Evolutionary conservation across 306 rosid genomes (phyloP), one percentile per base, ranked within the genome.

Genomic region (Dryas octopetala): DNA sequence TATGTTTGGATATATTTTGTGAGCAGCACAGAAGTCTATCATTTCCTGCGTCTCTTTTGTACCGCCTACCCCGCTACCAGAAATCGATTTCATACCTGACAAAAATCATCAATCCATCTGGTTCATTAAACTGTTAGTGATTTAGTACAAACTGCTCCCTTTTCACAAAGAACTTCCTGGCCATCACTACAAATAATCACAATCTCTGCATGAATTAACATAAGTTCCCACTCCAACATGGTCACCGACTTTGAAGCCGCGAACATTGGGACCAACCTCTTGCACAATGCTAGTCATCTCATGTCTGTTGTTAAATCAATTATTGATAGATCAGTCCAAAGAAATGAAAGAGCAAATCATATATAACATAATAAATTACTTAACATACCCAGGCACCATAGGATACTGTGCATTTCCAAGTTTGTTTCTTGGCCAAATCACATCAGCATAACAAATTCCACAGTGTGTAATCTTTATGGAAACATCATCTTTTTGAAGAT

Each of bases 161-260:
- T 88, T 6, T 7, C 44, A 76, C 98, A 91, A 53, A 66, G 57
- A 74, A 70, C 10, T 77, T 91, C 97, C 14, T 41, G 45, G n/a
- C 75, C 66, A 9, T 89, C 90, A 7, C 73, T 75, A 79, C 98
- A n/a, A 91, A 71, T 85, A 84, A 54, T 89, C 87, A 8, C 98
- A 93, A 13, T 88, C 83, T 81, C 89, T 86, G 80, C 98, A 93
- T 7, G 97, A 89, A 76, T 91, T 84, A 59, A 88, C 83, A 44
- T 80, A 84, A 55, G 93, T 83, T 61, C 97, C 98, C 4, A 89
- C 93, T 61, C 98, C 97, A 54, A 91, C 88, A 75, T 78, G 96
- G 71, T 93, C 97, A 1, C 93, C 97, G 9, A 84, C 92, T 51
- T 84, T 86, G 86, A 93, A 89, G 55, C 69, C 75, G 0, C 67